Evolutionary conservation across 257 asterid species (phyloP).

Genomic region (Rhazya stricta): DNA sequence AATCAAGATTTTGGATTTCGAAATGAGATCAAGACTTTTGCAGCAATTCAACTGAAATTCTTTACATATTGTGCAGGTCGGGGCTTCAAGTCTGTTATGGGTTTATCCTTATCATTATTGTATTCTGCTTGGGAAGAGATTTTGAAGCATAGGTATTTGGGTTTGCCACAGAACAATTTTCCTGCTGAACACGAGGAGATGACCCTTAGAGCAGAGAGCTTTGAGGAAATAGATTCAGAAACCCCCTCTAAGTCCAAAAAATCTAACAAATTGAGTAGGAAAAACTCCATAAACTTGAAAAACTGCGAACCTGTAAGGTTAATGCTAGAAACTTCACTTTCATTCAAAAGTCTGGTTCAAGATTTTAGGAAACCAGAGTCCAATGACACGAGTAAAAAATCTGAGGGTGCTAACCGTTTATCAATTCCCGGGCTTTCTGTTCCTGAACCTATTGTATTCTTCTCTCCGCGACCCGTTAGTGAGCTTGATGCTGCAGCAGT

Average conservation of each 20-base stretch:
- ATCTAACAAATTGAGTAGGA: constrained; percentile 34
- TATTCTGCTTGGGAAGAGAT: constrained; percentile 42
- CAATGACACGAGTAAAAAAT: constrained; percentile 9
- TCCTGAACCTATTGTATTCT: constrained; percentile 58
- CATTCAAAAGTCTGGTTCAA: constrained; percentile 62
- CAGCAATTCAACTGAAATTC: not conserved
- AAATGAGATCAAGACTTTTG: not conserved
- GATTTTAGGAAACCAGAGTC: constrained; percentile 27
- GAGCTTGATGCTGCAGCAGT: constrained; percentile 95
- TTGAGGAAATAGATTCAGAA: constrained; percentile 33
- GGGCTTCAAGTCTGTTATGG: constrained; percentile 20
- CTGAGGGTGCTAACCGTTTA: not conserved
- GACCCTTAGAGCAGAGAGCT: constrained; percentile 31
- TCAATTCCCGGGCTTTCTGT: constrained; percentile 23
- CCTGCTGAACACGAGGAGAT: constrained; percentile 18
- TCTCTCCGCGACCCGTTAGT: constrained; percentile 61
- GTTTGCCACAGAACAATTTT: constrained; percentile 15
- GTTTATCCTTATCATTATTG: constrained; percentile 33
- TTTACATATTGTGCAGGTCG: constrained; percentile 19
- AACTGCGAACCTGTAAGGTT: constrained; percentile 59
- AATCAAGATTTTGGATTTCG: not conserved
- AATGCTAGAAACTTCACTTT: constrained; percentile 48
- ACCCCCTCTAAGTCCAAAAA: constrained; percentile 23
- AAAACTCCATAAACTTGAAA: constrained; percentile 51
- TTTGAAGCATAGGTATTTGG: constrained; percentile 19